Percentiles rank a stretch among this genome's conserved stretches.
Conservation (phyloP, 352 stramenopile genomes). For the Globisporangium abappressorium region DNA sequence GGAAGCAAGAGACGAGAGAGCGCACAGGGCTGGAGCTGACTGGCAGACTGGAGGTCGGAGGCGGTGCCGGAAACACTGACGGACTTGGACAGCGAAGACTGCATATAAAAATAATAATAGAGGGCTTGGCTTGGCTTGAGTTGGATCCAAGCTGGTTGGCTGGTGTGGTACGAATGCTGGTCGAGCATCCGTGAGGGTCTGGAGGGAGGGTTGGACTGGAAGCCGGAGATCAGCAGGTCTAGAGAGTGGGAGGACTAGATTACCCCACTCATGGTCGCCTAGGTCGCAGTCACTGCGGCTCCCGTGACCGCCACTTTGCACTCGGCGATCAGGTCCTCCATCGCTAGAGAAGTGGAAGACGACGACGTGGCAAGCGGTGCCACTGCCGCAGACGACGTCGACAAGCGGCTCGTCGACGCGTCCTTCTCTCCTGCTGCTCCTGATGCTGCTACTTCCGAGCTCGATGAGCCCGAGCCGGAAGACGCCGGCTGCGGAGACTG, state of each 20-base stretch:
- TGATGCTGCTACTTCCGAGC: neutral
- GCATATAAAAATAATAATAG: slow-evolving; percentile 2
- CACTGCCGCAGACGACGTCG: neutral
- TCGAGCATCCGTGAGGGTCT: neutral
- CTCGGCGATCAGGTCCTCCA: slow-evolving; percentile 5
- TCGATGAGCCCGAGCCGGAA: neutral
- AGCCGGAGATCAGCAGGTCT: neutral
- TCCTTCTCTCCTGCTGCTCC: neutral
- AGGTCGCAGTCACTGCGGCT: slow-evolving; percentile 17
- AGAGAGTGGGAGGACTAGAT: too few species aligned
- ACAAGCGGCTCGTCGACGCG: neutral
- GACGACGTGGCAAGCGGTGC: neutral
- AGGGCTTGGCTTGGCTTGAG: neutral
- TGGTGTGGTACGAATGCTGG: neutral
- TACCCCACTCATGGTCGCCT: neutral
- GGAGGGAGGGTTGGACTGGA: neutral
- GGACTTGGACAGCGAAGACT: neutral
- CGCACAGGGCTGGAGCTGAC: too few species aligned
- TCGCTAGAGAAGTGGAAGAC: neutral
- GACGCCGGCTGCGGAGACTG: neutral
- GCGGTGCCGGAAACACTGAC: neutral
- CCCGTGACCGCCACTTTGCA: slow-evolving; percentile 16
- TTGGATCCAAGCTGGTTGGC: neutral
- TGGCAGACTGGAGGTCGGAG: neutral
- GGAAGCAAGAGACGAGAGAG: neutral